phyloP scores from a whole-genome alignment of 495 filamentous ascomycete genomes.

The Penicillium dipodomyicola region DNA sequence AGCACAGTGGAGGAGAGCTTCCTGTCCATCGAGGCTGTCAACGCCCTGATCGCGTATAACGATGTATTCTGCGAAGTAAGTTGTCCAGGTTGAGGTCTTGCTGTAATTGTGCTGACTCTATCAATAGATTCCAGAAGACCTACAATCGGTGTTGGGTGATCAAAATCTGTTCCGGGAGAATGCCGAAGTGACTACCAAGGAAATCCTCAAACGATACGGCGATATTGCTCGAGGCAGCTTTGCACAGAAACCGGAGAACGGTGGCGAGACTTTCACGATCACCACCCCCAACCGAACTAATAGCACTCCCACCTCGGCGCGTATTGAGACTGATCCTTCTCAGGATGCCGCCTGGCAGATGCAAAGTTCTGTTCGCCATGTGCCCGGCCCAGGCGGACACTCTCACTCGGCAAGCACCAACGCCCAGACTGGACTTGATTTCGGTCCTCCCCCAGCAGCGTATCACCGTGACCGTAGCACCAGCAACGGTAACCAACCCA shows the following conservation, averaged over 20 bases:
- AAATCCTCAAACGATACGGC: conserved; percentile 87
- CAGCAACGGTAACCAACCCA: conserved; percentile 43
- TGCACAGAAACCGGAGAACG: conserved; percentile 55
- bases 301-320: conserved; percentile 46
- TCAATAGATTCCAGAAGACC: conserved; percentile 81
- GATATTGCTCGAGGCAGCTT: conserved; percentile 64
- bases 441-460: conserved; percentile 26
- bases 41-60: conserved; percentile 84
- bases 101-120: conserved; percentile 16
- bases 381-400: conserved; percentile 58
- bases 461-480: conserved; percentile 42
- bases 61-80: conserved; percentile 95
- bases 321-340: conserved; percentile 76
- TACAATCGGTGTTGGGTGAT: conserved; percentile 82
- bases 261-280: conserved; percentile 53
- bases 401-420: conserved; percentile 34
- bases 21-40: conserved; percentile 87
- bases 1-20: conserved; percentile 78
- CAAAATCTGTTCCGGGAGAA: conserved; percentile 73
- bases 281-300: conserved; percentile 41
- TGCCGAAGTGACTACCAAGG: conserved; percentile 90
- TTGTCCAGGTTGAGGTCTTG: conserved; percentile 17
- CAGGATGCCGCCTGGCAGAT: conserved; percentile 71
- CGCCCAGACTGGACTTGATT: conserved; percentile 32
- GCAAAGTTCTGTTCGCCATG: conserved; percentile 75